These are phyloP conservation scores for Sclerotinia spermophila DNA, from an alignment of 2,329 filamentous ascomycete genomes.

Conservation along the genomic window DNA sequence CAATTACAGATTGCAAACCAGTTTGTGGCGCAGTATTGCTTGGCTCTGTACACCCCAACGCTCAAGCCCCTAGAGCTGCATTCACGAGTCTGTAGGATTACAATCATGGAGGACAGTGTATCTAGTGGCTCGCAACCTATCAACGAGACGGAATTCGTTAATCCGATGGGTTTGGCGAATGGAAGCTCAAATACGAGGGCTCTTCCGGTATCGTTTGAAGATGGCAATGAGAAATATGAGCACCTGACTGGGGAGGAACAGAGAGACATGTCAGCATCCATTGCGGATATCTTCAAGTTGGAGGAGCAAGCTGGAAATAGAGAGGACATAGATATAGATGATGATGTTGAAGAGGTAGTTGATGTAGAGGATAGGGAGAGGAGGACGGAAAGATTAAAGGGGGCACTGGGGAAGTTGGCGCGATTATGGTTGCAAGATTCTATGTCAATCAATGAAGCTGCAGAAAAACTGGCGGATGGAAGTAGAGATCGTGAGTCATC, in stretches of 20 bases:
- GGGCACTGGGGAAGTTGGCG: slow-evolving; percentile 28
- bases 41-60: not conserved
- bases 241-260: slow-evolving; percentile 21
- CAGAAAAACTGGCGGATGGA: slow-evolving; percentile 52
- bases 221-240: not conserved
- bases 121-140: not conserved
- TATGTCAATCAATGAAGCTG: slow-evolving; percentile 44
- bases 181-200: not conserved
- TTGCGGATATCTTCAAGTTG: slow-evolving; percentile 26
- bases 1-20: not conserved
- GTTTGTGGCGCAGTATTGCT: slow-evolving; percentile 9
- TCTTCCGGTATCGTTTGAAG: not conserved
- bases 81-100: not conserved
- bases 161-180: not conserved
- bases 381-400: slow-evolving; percentile 33
- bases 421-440: slow-evolving; percentile 43
- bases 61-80: not conserved
- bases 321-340: slow-evolving; percentile 22
- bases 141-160: not conserved
- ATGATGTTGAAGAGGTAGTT: slow-evolving; percentile 29
- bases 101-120: not conserved
- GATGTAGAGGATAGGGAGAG: slow-evolving; percentile 32
- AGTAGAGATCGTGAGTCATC: slow-evolving; percentile 52
- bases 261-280: slow-evolving; percentile 22
- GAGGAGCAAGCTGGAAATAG: slow-evolving; percentile 21